These are phyloP conservation scores for Volvox africanus DNA, from an alignment of 139 green algal species.

Conservation along the genomic window DNA sequence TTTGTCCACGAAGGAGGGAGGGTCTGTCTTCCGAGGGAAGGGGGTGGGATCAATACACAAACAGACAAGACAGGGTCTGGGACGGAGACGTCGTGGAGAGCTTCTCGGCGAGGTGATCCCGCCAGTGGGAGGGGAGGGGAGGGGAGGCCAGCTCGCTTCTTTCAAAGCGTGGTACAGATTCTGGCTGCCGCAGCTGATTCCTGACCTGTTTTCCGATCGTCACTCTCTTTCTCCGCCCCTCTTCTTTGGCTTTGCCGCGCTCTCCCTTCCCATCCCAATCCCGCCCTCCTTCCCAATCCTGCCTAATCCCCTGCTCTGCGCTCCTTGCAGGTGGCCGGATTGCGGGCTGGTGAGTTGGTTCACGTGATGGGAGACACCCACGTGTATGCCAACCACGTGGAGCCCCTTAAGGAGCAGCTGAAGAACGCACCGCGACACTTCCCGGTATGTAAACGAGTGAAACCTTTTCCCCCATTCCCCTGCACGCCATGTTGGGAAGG, in stretches of 20 bases:
- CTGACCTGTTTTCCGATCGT: neutral
- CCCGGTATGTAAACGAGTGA: too few species aligned
- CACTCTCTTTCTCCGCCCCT: neutral
- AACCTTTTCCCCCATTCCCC: neutral
- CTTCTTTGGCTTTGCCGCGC: neutral
- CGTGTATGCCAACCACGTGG: conserved; percentile 98
- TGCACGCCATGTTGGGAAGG: neutral
- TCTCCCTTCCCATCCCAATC: too few species aligned
- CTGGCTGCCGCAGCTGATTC: too few species aligned
- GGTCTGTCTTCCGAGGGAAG: too few species aligned
- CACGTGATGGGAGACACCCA: conserved; percentile 97
- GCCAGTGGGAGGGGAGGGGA: too few species aligned
- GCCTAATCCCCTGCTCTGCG: neutral
- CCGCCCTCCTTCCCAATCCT: too few species aligned
- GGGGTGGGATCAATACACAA: too few species aligned
- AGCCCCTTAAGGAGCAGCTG: conserved; percentile 96
- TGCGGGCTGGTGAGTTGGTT: conserved; percentile 94
- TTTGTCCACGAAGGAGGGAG: too few species aligned
- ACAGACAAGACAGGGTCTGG: too few species aligned
- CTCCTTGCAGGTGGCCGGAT: conserved; percentile 80
- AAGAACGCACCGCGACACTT: conserved; percentile 83
- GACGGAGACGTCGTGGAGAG: too few species aligned
- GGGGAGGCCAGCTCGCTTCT: neutral
- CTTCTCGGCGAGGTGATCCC: too few species aligned
- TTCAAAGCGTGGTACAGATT: too few species aligned